Percentiles rank a stretch among this genome's conserved stretches.
These are phyloP conservation scores for Fragaria ananassa DNA, from an alignment of 306 rosid species.

Conservation along the genomic window DNA sequence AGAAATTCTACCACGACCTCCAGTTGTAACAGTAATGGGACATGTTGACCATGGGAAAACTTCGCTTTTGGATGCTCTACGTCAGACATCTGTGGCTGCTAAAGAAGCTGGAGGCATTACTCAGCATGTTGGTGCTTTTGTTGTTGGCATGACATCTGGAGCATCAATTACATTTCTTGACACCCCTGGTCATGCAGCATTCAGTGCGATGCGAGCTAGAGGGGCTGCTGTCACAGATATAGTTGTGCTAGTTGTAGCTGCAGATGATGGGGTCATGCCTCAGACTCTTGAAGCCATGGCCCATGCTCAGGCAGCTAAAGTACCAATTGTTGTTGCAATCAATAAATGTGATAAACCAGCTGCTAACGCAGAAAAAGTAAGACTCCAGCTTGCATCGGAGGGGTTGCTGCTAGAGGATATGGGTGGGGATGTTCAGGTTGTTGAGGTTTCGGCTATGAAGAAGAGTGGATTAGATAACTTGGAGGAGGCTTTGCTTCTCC, in stretches of 20 bases:
- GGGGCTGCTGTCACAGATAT: conserved; percentile 94
- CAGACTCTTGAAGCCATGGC: conserved; percentile 91
- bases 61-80: conserved; percentile 88
- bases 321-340: conserved; percentile 90
- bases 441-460: conserved; percentile 71
- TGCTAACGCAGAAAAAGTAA: conserved; percentile 88
- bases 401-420: conserved; percentile 91
- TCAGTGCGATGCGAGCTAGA: conserved; percentile 98
- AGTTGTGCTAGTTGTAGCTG: conserved; percentile 93
- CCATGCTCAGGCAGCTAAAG: conserved; percentile 88
- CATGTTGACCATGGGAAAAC: conserved; percentile 99
- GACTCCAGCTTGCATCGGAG: conserved; percentile 86
- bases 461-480: conserved; percentile 80
- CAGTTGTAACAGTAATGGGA: conserved; percentile 98
- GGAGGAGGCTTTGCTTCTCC: conserved; percentile 84
- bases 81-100: conserved; percentile 93
- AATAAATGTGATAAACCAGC: conserved; percentile 97
- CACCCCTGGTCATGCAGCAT: conserved; percentile 98
- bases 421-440: conserved; percentile 96
- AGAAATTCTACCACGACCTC: conserved; percentile 66
- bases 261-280: conserved; percentile 98
- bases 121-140: conserved; percentile 96
- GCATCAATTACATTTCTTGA: conserved; percentile 91
- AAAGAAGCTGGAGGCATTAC: conserved; percentile 96
- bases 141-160: conserved; percentile 85